Conservation (phyloP, 2,329 filamentous ascomycete genomes). For the Dryadomyces quercivorus region DNA sequence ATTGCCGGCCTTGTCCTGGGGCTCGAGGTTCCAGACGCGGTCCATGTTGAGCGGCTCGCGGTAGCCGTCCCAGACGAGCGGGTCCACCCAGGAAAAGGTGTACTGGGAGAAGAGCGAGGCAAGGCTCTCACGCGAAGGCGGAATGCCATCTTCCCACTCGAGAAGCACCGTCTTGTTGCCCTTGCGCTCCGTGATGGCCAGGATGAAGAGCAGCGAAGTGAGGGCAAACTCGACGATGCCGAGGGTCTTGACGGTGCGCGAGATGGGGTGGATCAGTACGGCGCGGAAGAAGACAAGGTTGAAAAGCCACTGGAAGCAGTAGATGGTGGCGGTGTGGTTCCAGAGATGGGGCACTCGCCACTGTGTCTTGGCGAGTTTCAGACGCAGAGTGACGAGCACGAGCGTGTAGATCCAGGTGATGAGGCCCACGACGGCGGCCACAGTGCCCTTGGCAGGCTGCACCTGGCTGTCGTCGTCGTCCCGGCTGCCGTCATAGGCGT, state of each 20-base stretch:
- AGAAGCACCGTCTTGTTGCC: slow-evolving; percentile 82
- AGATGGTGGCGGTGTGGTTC: slow-evolving; percentile 85
- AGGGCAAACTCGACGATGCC: slow-evolving; percentile 64
- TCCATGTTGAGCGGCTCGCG: slow-evolving; percentile 69
- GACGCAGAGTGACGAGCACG: slow-evolving; percentile 57
- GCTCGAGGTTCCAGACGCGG: slow-evolving; percentile 83
- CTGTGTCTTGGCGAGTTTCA: slow-evolving; percentile 53
- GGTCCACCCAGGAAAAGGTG: slow-evolving; percentile 84
- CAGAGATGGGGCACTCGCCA: slow-evolving; percentile 64
- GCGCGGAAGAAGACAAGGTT: slow-evolving; percentile 71
- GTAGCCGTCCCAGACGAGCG: slow-evolving; percentile 82
- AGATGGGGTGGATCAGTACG: slow-evolving; percentile 63
- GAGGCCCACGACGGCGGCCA: slow-evolving; percentile 55
- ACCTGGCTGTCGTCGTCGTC: slow-evolving; percentile 35
- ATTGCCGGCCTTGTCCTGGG: slow-evolving; percentile 74
- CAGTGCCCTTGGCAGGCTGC: slow-evolving; percentile 24
- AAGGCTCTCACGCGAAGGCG: slow-evolving; percentile 75
- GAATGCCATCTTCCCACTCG: slow-evolving; percentile 79
- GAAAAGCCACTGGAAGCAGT: slow-evolving; percentile 72
- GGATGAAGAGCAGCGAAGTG: slow-evolving; percentile 58
- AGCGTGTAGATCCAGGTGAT: slow-evolving; percentile 73
- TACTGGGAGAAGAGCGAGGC: slow-evolving; percentile 81
- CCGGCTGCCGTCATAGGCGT: slow-evolving; percentile 45
- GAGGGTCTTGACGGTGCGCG: slow-evolving; percentile 48
- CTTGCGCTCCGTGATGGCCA: slow-evolving; percentile 73